Evolutionary conservation across 257 asterid genomes (phyloP).

Genomic region (Mitragyna speciosa): DNA sequence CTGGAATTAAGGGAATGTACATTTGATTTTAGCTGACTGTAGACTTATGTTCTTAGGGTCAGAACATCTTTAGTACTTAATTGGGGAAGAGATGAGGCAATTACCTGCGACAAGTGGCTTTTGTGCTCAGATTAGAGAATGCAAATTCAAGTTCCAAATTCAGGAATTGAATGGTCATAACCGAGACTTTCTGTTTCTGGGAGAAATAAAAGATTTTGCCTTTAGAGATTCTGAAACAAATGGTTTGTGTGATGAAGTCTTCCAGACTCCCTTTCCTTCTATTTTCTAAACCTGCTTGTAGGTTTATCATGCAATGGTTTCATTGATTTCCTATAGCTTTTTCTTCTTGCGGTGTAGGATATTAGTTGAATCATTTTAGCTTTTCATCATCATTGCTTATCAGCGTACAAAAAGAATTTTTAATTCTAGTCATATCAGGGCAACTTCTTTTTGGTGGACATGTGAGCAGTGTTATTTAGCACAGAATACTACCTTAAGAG

Average conservation of each 20-base stretch:
- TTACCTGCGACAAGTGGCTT: background rate
- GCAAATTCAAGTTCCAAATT: background rate
- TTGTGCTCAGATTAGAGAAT: background rate
- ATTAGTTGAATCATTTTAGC: background rate
- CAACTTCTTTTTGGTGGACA: background rate
- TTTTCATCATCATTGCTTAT: background rate
- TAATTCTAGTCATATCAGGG: background rate
- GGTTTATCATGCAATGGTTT: background rate
- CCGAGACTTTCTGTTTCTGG: background rate
- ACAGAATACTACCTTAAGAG: background rate
- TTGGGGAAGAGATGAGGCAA: background rate
- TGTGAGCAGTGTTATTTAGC: background rate
- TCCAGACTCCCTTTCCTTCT: background rate
- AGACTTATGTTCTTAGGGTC: background rate
- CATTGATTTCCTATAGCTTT: background rate
- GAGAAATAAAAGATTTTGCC: background rate
- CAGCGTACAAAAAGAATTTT: background rate
- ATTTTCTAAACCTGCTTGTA: background rate
- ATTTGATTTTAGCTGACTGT: background rate
- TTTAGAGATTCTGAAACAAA: background rate
- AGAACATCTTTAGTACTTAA: background rate
- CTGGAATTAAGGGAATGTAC: background rate
- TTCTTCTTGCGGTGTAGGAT: background rate
- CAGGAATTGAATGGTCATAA: background rate
- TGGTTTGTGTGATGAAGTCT: background rate